phyloP scores from a whole-genome alignment of 305 asterid species.

The Solanum hybrid region DNA sequence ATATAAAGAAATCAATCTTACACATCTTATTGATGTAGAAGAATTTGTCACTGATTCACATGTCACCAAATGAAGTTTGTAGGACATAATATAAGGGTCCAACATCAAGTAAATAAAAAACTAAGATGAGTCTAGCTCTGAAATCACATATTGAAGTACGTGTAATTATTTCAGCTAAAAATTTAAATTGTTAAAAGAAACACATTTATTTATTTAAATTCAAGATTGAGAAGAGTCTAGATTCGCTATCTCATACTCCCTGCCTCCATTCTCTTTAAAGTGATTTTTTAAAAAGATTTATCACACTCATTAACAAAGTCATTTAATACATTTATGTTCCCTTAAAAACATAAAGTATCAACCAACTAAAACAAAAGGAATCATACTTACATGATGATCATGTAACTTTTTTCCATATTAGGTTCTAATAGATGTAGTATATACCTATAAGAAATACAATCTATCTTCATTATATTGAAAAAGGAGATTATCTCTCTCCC shows the following conservation, averaged over 20 bases:
- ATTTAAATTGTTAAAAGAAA: too few relatives aligned
- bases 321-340: not conserved
- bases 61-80: not conserved
- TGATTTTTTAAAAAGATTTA: too few relatives aligned
- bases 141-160: not conserved
- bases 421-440: not conserved
- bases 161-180: too few relatives aligned
- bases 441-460: not conserved
- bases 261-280: not conserved
- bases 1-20: not conserved
- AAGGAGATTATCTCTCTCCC: not conserved
- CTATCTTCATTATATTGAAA: not conserved
- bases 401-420: not conserved
- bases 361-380: not conserved
- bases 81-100: not conserved
- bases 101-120: too few relatives aligned
- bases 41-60: not conserved
- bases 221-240: not conserved
- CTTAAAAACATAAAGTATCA: not conserved
- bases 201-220: too few relatives aligned
- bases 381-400: not conserved
- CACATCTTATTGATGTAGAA: not conserved
- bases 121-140: not conserved
- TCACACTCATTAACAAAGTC: not conserved
- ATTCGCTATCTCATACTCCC: not conserved